Conservation (phyloP, 2,329 filamentous ascomycete species). For the Sporothrix protearum region DNA sequence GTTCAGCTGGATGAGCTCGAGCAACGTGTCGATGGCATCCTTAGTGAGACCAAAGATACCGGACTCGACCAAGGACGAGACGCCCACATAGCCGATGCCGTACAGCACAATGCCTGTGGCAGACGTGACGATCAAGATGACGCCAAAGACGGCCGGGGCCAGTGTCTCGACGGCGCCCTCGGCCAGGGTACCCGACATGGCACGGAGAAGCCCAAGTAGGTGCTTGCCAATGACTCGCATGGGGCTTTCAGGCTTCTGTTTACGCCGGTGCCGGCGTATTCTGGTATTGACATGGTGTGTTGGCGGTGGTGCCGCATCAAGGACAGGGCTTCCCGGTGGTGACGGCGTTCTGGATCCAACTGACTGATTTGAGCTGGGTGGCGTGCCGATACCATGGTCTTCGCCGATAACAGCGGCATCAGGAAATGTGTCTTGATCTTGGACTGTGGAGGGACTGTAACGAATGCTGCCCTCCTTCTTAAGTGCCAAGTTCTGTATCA, state of each 20-base stretch:
- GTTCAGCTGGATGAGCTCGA: conserved; percentile 17
- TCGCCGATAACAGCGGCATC: neutral
- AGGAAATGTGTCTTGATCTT: neutral
- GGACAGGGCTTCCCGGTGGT: neutral
- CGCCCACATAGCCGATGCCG: conserved; percentile 23
- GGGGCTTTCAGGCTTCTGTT: neutral
- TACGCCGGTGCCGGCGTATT: neutral
- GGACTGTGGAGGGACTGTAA: neutral
- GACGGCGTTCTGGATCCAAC: neutral
- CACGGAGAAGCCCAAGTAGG: neutral
- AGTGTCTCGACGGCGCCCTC: conserved; percentile 13
- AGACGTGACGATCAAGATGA: conserved; percentile 17
- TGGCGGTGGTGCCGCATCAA: neutral
- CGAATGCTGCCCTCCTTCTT: neutral
- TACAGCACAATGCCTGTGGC: conserved; percentile 25
- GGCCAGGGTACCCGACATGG: neutral
- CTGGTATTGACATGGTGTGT: neutral
- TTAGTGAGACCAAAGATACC: conserved; percentile 25
- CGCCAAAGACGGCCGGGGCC: conserved; percentile 25
- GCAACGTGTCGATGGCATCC: conserved; percentile 16
- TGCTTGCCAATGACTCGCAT: neutral
- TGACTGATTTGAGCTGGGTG: neutral
- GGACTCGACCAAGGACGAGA: conserved; percentile 16
- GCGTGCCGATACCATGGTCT: neutral
- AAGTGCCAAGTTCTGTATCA: neutral